Conservation (phyloP, 441 rosid species). For the Pelargonium citronellum region DNA sequence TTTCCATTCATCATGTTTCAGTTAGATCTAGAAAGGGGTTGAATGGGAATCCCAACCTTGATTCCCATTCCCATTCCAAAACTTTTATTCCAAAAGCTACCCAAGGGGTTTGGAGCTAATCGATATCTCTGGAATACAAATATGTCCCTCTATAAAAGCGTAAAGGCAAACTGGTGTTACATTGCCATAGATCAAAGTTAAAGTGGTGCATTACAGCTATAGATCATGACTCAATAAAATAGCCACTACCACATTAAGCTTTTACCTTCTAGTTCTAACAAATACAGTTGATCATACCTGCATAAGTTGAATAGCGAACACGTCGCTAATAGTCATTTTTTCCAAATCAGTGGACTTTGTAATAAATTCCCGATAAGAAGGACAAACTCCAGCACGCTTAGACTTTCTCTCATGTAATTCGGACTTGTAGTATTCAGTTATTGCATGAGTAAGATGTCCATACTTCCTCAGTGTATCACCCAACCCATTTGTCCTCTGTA, state of each 20-base stretch:
- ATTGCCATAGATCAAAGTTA: no score
- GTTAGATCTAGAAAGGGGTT: no score
- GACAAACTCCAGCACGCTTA: constrained; percentile 37
- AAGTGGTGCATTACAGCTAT: no score
- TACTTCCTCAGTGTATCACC: constrained; percentile 77
- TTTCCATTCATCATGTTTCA: no score
- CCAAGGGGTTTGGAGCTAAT: no score
- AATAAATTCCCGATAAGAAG: constrained; percentile 54
- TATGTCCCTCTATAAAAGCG: no score
- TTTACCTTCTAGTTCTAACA: constrained; percentile 6
- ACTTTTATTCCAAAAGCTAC: no score
- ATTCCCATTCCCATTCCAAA: no score
- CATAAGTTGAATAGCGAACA: constrained; percentile 88
- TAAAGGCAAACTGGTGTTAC: no score
- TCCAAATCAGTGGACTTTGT: constrained; percentile 69
- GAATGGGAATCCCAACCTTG: no score
- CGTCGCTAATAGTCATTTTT: constrained; percentile 79
- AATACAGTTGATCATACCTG: constrained; percentile 53
- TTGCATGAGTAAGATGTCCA: constrained; percentile 61
- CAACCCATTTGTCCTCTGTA: constrained; percentile 66
- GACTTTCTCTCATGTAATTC: constrained; percentile 31
- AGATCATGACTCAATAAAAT: neutral
- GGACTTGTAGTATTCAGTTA: constrained; percentile 50
- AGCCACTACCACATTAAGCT: neutral
- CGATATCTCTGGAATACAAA: no score